A percentile compares a stretch with the other conserved stretches of the same genome.
Evolutionary conservation across 257 asterid genomes (phyloP).

Genomic region (Solanum neorickii): DNA sequence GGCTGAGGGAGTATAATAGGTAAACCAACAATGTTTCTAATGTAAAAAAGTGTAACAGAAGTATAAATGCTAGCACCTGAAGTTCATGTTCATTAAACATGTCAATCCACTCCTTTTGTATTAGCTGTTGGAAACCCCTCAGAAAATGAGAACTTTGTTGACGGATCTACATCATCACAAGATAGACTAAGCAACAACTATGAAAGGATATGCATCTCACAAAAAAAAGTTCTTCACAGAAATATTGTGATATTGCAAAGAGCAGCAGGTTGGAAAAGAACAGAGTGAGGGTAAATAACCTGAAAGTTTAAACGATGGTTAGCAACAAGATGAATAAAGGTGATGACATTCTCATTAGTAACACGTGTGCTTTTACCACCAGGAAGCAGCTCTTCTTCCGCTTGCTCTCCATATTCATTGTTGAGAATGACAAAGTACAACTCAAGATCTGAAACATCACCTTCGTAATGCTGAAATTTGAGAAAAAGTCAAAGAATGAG

Average conservation of each 20-base stretch:
- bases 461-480: conserved; percentile 60
- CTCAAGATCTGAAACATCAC: conserved; percentile 70
- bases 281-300: conserved; percentile 22
- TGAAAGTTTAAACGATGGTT: conserved; percentile 92
- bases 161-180: conserved; percentile 57
- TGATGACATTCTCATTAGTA: conserved; percentile 85
- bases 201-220: neutral
- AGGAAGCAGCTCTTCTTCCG: conserved; percentile 86
- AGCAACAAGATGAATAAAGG: conserved; percentile 87
- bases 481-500: conserved; percentile 4
- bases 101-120: conserved; percentile 86
- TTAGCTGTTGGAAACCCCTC: conserved; percentile 90
- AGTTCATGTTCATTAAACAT: conserved; percentile 97
- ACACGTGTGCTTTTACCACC: conserved; percentile 78
- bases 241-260: neutral
- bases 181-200: neutral
- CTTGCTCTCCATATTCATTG: conserved; percentile 93
- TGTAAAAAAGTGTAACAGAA: neutral
- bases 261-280: neutral
- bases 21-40: neutral
- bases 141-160: conserved; percentile 89
- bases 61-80: conserved; percentile 46
- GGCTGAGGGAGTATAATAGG: neutral
- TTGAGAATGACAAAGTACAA: conserved; percentile 81
- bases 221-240: neutral